Evolutionary conservation across 345 rosid genomes (phyloP).

Genomic region (Excoecaria agallocha): DNA sequence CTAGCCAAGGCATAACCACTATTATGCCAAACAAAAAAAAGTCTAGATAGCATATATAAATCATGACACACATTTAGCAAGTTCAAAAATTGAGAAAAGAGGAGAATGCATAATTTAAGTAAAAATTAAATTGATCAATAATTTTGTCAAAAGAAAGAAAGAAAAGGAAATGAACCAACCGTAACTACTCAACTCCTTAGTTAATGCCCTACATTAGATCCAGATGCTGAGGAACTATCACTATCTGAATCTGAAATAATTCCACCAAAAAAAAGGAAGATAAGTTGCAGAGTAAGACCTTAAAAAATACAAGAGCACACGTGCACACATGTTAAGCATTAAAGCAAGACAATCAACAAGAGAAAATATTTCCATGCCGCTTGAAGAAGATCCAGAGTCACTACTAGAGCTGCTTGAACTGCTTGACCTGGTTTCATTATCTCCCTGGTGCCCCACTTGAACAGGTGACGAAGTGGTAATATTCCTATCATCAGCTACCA

Average conservation of each 20-base stretch:
- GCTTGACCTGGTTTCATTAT: constrained; percentile 72
- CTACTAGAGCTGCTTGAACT: constrained; percentile 95
- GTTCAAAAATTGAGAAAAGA: no score
- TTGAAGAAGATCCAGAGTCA: constrained; percentile 90
- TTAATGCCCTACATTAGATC: constrained; percentile 64
- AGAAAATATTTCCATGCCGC: constrained; percentile 55
- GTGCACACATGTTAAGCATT: neutral
- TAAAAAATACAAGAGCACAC: neutral
- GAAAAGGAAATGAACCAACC: constrained; percentile 22
- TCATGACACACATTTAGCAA: no score
- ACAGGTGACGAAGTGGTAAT: constrained; percentile 47
- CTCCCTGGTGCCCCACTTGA: constrained; percentile 56
- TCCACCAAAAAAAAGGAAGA: neutral
- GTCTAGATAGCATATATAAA: no score
- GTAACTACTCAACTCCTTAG: constrained; percentile 30
- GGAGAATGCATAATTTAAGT: no score
- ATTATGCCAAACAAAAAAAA: no score
- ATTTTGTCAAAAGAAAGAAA: neutral
- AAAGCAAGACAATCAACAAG: no score
- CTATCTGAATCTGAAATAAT: constrained; percentile 77
- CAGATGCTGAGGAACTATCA: constrained; percentile 86
- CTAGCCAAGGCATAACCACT: no score
- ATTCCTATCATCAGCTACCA: constrained; percentile 57
- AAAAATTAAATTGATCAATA: neutral
- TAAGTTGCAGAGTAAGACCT: neutral